Percentiles rank a stretch among this genome's conserved stretches.
These are phyloP conservation scores for Tylopilus sp. DNA, from an alignment of 1,284 basidiomycete genomes.

Conservation along the genomic window DNA sequence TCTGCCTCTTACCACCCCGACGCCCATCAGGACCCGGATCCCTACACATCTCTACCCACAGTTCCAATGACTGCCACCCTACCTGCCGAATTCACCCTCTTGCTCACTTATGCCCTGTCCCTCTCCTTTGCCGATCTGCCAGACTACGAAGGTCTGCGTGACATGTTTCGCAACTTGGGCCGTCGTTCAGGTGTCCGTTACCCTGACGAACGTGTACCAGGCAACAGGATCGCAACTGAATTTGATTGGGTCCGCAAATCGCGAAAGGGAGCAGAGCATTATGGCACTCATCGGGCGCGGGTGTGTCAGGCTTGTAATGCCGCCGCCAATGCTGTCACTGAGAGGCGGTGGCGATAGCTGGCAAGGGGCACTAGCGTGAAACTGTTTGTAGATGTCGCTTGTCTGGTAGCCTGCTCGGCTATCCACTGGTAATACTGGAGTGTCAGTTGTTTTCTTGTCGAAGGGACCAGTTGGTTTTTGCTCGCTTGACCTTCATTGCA, in stretches of 20 bases:
- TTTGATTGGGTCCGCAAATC: slow-evolving; percentile 29
- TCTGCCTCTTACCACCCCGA: slow-evolving; percentile 23
- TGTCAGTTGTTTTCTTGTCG: slow-evolving; percentile 3
- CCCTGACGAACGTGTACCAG: slow-evolving; percentile 48
- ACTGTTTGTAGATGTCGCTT: slow-evolving; percentile 2
- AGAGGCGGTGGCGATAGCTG: slow-evolving; percentile 29
- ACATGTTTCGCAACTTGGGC: slow-evolving; percentile 70
- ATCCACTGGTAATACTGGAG: neutral
- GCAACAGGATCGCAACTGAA: slow-evolving; percentile 28
- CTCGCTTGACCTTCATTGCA: neutral
- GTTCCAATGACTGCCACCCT: slow-evolving; percentile 75
- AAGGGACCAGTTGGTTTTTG: slow-evolving; percentile 2
- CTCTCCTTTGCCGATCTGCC: slow-evolving; percentile 89
- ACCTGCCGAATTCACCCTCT: slow-evolving; percentile 84
- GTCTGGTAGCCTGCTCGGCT: neutral
- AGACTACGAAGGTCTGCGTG: slow-evolving; percentile 84
- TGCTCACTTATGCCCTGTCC: slow-evolving; percentile 82
- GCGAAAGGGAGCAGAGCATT: slow-evolving; percentile 16
- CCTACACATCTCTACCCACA: slow-evolving; percentile 9
- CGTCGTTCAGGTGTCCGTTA: slow-evolving; percentile 52
- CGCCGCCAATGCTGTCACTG: slow-evolving; percentile 24
- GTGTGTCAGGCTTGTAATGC: slow-evolving; percentile 35
- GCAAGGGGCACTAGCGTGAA: slow-evolving; percentile 2
- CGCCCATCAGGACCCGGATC: slow-evolving; percentile 5
- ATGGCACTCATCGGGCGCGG: slow-evolving; percentile 24